Evolutionary conservation across 1,139 yeast genomes (phyloP).

Genomic region (Spencermartinsiella ligniputridi): DNA sequence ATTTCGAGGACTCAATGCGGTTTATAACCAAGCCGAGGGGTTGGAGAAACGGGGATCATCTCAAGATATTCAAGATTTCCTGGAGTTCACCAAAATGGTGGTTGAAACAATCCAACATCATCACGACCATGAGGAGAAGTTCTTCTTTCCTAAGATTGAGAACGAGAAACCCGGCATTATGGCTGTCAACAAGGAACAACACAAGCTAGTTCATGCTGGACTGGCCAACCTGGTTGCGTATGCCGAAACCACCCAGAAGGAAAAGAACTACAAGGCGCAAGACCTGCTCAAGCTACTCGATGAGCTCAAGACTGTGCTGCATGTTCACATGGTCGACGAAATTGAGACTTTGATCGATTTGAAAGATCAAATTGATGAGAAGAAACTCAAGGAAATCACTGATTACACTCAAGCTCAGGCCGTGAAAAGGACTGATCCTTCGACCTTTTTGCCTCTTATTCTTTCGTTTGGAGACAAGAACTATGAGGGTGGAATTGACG

Average conservation of each 20-base stretch:
- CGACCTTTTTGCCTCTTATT: neutral
- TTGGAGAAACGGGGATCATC: neutral
- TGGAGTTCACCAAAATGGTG: neutral
- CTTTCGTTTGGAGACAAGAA: neutral
- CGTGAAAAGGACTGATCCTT: neutral
- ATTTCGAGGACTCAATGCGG: neutral
- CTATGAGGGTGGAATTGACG: neutral
- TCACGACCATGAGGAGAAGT: neutral
- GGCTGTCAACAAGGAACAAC: conserved; percentile 1
- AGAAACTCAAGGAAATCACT: neutral
- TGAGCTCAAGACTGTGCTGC: neutral
- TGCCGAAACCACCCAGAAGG: neutral
- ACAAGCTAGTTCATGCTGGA: conserved; percentile 5
- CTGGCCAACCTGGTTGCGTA: neutral
- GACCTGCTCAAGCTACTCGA: neutral
- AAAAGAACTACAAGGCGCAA: neutral
- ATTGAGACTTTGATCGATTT: neutral
- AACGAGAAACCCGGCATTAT: neutral
- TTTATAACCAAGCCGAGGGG: neutral
- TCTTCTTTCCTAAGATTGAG: neutral
- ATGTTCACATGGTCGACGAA: neutral
- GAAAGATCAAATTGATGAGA: neutral
- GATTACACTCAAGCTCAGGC: neutral
- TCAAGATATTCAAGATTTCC: conserved; percentile 1
- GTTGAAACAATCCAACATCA: neutral